Base-by-base conservation (phyloP, 768 basidiomycete species). In the Chlorophyllum brunneum region DNA sequence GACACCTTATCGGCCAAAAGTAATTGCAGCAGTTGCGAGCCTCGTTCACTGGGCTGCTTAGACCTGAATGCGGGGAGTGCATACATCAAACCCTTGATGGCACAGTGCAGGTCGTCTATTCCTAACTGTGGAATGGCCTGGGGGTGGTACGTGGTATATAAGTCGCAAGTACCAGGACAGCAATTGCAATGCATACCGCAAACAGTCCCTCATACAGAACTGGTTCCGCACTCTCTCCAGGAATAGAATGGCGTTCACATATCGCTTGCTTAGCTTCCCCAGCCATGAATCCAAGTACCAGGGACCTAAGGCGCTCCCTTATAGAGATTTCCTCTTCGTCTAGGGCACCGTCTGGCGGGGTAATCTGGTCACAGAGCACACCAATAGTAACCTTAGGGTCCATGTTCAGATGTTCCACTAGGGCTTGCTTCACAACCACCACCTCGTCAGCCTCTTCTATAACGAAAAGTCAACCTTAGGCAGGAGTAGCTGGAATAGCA, bases 401-500 rank as follows among this genome's bases (percentile, higher is more conserved):
- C 70, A 86, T 73, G 38, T 83, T 77, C 49, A 88, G 72, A 62
- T 88, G 86, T 55, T 79, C 74, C 1, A 73, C 64, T 13, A 88
- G 71, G 15, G 83, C 80, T 49, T 71, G 66, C 59, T 82, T 80
- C 20, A 88, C 85, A 29, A 84, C 72, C 0, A 58, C 64, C 9
- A 86, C 80, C 63, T 88, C 86, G 43, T 79, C 76, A 0, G 72
- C 78, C 65, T 88, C 86, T 56, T 86, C 87, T 84, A 48, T 5
- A n/a, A 3, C 29, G 15, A 16, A 46, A 15, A 24, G 10, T 43
- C 49, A 39, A 27, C 16, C 2, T 16, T 36, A 9, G 16, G 3
- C 9, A 41, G 37, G 18, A 40, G 8, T 36, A 51, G 34, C 48
- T 49, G 18, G 54, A 41, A 40, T 27, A 7, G 40, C 6, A 26